Evolutionary conservation across 75 land plant species (phyloP).

Genomic region (Selaginella tamariscina): DNA sequence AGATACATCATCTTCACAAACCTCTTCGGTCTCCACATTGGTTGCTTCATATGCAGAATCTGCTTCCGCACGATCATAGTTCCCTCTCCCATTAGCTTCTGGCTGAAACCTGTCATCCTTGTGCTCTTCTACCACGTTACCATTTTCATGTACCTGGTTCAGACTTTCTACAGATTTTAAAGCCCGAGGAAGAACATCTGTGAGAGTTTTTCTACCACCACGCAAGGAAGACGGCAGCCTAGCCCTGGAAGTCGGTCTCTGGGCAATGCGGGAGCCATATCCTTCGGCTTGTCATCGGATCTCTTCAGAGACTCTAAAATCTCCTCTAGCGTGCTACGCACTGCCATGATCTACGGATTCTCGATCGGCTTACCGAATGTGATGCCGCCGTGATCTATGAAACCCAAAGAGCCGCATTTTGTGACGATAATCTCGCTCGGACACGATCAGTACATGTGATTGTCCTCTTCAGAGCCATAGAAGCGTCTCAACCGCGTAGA

Average conservation of each 20-base stretch:
- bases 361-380: not conserved
- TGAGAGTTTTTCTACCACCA: constrained; percentile 2
- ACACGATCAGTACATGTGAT: not conserved
- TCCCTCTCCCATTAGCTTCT: not conserved
- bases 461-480: not conserved
- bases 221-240: constrained; percentile 40
- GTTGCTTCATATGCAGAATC: constrained; percentile 4
- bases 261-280: constrained; percentile 64
- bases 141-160: not conserved
- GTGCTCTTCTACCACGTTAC: constrained; percentile 5
- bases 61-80: not conserved
- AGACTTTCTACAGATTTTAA: not conserved
- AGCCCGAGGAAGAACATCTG: not conserved
- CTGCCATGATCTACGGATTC: not conserved
- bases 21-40: not conserved
- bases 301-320: constrained; percentile 50
- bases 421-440: not conserved
- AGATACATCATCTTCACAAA: not conserved
- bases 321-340: constrained; percentile 50
- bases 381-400: not conserved
- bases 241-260: constrained; percentile 50
- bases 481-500: not conserved
- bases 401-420: not conserved
- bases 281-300: constrained; percentile 40
- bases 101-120: not conserved